Base-by-base conservation (phyloP, 805 yeast species). In the Candida ortonii region DNA sequence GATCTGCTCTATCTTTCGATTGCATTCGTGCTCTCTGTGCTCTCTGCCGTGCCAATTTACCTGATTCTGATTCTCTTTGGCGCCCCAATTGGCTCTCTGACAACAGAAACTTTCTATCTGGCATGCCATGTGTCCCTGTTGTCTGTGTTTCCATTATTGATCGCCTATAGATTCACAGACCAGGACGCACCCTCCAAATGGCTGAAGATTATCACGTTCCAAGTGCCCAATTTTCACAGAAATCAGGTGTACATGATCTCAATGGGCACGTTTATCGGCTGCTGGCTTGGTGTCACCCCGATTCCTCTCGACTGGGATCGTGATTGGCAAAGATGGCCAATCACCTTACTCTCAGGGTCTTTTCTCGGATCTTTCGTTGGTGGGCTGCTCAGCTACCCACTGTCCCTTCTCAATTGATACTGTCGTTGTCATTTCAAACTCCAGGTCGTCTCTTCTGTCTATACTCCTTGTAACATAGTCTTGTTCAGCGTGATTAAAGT, bases 301-400 rank as follows among this genome's bases (percentile, higher is more conserved):
- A 88, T 93, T 39, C 97, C 97, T 0, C 68, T 93, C 39, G 98
- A 90, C 59, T 90, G 98, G 98, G 98, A 90, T 57, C 71, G 97
- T 50, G 85, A 83, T 16, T 90, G 98, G 98, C 98, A 90, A 60
- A 72, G 69, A 34, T 90, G 96, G 94, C 98, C 98, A 6, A 75
- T 87, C 34, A 90, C 97, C 1, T 69, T 90, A 26, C 65, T 90
- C 10, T 68, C 74, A 7, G 97, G 97, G 2, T 78, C 79, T 0
- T 86, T 85, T 50, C 20, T 67, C 0, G 97, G 96, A n/a, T 73
- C 80, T 3, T 66, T 77, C 18, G 47, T 73, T 3, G 96, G 95
- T 17, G 41, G 51, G 13, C 7, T 52, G 14, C 19, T 47, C 4
- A 47, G 55, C 16, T 53, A 47, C 30, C n/a, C n/a, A n/a, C n/a